Base-by-base conservation (phyloP, 2,329 filamentous ascomycete genomes). In the Botryotinia globosa region DNA sequence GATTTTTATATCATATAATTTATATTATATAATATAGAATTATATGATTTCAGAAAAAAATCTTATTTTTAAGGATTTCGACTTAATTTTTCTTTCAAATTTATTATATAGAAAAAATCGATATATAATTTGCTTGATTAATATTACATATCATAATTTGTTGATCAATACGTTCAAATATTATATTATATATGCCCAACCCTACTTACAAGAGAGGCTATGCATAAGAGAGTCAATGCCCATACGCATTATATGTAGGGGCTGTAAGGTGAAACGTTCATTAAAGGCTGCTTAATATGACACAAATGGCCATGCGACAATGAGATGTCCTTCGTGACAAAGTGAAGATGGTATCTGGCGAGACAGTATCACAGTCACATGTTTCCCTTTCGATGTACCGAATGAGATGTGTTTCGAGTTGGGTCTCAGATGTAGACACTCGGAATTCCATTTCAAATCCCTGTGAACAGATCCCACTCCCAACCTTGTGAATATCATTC, bases 211-310 rank as follows among this genome's bases (percentile, higher is more conserved):
- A 14, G 25, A 9, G 7, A 39, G 9, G 4, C 4, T n/a, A 62
- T 20, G 4, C 4, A n/a, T 1, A 18, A n/a, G 37, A 39, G 25
- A 3, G 7, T n/a, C 16, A 56, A 32, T 22, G 48, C 2, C 48
- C 14, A n/a, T 42, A 14, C 7, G 10, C 6, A n/a, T 37, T 22
- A 20, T 20, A n/a, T 62, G 3, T n/a, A 1, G 14, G 22, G 6
- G 10, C 7, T 0, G 14, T 16, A 7, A 12, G 3, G 7, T 62
- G 25, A 25, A 8, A 39, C n/a, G 0, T n/a, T 1, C 14, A n/a
- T n/a, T 4, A 2, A 4, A 1, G 1, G 3, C 12, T n/a, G 25
- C 10, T 42, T n/a, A 4, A 39, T 39, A 14, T n/a, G 12, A 25
- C 25, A 25, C 39, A n/a, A 14, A 62, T 62, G 25, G 3, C 2